phyloP scores from a whole-genome alignment of 257 asterid species.

The Solanum gracilifrons region DNA sequence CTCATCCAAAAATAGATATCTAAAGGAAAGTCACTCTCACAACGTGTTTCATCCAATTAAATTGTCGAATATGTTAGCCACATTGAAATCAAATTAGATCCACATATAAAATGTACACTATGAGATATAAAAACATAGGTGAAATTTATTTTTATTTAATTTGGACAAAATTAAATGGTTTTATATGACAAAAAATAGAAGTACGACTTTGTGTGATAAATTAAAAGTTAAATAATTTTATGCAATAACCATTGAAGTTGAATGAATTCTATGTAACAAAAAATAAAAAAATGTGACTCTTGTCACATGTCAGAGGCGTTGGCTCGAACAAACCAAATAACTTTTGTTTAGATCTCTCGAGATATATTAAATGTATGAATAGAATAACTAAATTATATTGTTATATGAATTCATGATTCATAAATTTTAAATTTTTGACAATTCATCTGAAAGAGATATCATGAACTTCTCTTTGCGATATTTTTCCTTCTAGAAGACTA shows the following conservation, averaged over 20 bases:
- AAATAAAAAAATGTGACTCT: no score
- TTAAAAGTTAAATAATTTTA: not conserved
- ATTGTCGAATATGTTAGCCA: not conserved
- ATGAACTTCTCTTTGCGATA: not conserved
- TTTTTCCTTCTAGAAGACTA: not conserved
- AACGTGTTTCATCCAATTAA: not conserved
- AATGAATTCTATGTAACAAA: no score
- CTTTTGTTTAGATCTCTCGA: rapidly evolving
- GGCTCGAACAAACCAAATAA: not conserved
- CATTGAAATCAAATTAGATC: not conserved
- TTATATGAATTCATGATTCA: no score
- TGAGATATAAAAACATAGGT: not conserved
- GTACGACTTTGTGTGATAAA: not conserved
- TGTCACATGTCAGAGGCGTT: not conserved
- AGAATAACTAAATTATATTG: no score
- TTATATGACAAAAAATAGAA: no score
- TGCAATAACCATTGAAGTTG: no score
- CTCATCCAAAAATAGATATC: not conserved
- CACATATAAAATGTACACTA: not conserved
- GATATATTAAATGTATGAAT: no score
- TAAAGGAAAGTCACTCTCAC: not conserved
- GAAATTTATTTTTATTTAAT: no score
- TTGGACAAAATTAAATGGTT: not conserved
- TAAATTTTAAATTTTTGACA: not conserved
- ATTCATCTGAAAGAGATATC: not conserved